Base-by-base conservation (phyloP, 371 early-diverging fungal genomes). In the Capillidium rhysosporum region DNA sequence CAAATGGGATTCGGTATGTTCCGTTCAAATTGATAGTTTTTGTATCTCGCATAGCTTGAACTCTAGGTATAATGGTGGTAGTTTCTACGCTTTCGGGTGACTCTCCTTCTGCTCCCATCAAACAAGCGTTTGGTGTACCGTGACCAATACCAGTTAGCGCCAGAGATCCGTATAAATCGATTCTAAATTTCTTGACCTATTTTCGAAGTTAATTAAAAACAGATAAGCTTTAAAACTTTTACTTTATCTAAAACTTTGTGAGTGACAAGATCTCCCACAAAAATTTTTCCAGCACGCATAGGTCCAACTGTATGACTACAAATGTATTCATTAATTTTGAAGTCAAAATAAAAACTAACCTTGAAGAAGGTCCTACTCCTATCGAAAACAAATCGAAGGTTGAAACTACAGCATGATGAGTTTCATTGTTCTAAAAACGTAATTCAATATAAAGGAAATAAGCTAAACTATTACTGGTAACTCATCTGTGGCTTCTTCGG, bases 131-230 rank as follows among this genome's bases (percentile, higher is more conserved):
- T 7, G 88, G 89, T 1, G 95, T 94, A 34, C 91, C 92, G 64
- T 94, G 95, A 16, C 95, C 95, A 46, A 78, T 80, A 34, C 95
- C 95, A 24, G 95, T 94, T 63, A 91, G 67, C 38, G 95, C 95
- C 44, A 94, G 70, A 7, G 88, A 87, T 10, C 95, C 95, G 63
- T 87, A 94, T 57, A 94, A 65, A 65, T 94, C 91, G 24, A 89
- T 81, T 38, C 89, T 78, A 40, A 94, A 64, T n/a, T 69, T 69
- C 25, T 58, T 58, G 3, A 86, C 82, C 63, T 65, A 46, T n/a
- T n/a, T n/a, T n/a, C n/a, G n/a, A n/a, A 55, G 26, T 40, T 18
- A n/a, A n/a, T 20, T 14, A 23, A 40, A 34, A 34, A 34, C 12
- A 34, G 4, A 12, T 46, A 24, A 21, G 24, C 12, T 23, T 40